phyloP scores from a whole-genome alignment of 169 alveolate genomes.

The Toxoplasma gondii region DNA sequence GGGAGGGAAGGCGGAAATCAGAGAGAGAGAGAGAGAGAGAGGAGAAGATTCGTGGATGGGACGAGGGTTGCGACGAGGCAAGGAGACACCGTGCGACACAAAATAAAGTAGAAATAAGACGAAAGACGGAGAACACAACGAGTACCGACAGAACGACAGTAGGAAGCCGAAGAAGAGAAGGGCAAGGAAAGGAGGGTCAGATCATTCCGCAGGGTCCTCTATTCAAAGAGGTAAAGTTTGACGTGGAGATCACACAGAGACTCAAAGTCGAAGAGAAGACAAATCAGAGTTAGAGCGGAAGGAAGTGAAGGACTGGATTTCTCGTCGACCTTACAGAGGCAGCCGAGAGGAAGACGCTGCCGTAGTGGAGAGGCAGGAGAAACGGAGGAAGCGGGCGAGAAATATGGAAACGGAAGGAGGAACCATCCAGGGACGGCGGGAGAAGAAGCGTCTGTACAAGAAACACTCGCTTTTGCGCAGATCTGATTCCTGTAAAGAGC shows the following conservation, averaged over 20 bases:
- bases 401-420: not conserved
- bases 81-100: not conserved
- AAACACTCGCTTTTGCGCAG: too few relatives aligned
- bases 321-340: too few relatives aligned
- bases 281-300: too few relatives aligned
- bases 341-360: too few relatives aligned
- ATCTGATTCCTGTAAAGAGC: too few relatives aligned
- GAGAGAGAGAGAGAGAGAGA: slow-evolving; percentile 3
- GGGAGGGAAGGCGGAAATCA: not conserved
- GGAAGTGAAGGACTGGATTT: too few relatives aligned
- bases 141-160: not conserved
- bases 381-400: not conserved
- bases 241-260: too few relatives aligned
- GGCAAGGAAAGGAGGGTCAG: not conserved
- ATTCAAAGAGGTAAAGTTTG: too few relatives aligned
- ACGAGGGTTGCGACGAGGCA: not conserved
- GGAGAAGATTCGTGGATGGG: not conserved
- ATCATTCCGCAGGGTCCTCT: too few relatives aligned
- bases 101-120: not conserved
- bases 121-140: not conserved
- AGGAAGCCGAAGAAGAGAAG: not conserved
- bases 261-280: too few relatives aligned
- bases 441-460: not conserved
- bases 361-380: too few relatives aligned
- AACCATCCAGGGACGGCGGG: not conserved